These are phyloP conservation scores for Trifolium pratense DNA, from an alignment of 306 rosid species.

Conservation along the genomic window DNA sequence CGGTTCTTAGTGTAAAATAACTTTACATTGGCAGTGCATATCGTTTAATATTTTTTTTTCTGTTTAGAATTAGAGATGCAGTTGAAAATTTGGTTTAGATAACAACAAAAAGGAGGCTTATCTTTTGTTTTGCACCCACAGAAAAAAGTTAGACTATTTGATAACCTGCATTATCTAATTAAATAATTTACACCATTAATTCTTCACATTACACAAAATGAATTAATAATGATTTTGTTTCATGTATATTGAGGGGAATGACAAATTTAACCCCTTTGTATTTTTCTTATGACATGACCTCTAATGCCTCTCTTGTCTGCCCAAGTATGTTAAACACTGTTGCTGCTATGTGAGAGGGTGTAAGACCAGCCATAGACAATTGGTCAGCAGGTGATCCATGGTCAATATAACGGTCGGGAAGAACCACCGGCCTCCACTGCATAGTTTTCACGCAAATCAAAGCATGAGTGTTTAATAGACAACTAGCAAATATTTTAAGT, in stretches of 20 bases:
- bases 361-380: conserved; percentile 72
- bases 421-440: conserved; percentile 98
- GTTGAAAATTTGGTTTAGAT: background rate
- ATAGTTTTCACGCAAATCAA: conserved; percentile 24
- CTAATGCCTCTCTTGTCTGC: conserved; percentile 81
- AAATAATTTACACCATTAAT: conserved; percentile 23
- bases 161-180: conserved; percentile 19
- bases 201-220: conserved; percentile 23
- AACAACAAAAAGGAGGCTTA: background rate
- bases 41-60: background rate
- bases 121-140: background rate
- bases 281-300: conserved; percentile 64
- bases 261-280: conserved; percentile 10
- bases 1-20: background rate
- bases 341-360: conserved; percentile 91
- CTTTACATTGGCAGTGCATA: background rate
- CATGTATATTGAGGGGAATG: conserved; percentile 39
- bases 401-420: conserved; percentile 87
- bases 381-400: conserved; percentile 89
- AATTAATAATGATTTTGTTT: background rate
- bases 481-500: background rate
- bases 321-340: conserved; percentile 89
- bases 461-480: conserved; percentile 13
- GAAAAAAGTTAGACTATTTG: conserved; percentile 24
- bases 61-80: no score